Evolutionary conservation across 1,139 yeast species (phyloP).

Genomic region (Pneumocystis jirovecii): DNA sequence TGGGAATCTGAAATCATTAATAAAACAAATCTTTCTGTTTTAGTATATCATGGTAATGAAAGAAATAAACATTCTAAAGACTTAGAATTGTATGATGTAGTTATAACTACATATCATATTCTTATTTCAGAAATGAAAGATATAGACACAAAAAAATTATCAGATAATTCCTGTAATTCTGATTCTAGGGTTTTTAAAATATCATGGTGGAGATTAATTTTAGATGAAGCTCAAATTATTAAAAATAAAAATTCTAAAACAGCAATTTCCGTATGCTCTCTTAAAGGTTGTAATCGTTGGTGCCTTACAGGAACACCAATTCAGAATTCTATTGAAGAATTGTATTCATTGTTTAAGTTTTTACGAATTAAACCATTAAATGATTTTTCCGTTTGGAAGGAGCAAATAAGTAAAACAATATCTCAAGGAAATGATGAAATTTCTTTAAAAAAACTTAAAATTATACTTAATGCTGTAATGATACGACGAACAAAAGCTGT

Average conservation of each 20-base stretch:
- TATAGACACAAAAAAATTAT: slow-evolving; percentile 9
- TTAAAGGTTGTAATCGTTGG: slow-evolving; percentile 48
- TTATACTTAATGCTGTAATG: slow-evolving; percentile 59
- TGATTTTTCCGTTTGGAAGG: slow-evolving; percentile 38
- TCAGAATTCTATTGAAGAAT: slow-evolving; percentile 70
- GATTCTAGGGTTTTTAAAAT: slow-evolving; percentile 32
- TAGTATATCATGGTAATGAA: slow-evolving; percentile 46
- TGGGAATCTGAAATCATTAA: slow-evolving; percentile 57
- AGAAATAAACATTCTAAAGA: slow-evolving; percentile 20
- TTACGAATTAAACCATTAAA: slow-evolving; percentile 41
- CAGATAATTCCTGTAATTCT: slow-evolving; percentile 40
- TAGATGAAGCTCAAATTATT: slow-evolving; percentile 92
- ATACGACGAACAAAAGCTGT: slow-evolving; percentile 65
- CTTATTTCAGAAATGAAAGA: slow-evolving; percentile 25
- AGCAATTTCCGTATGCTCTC: slow-evolving; percentile 56
- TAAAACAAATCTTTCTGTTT: slow-evolving; percentile 32
- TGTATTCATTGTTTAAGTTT: slow-evolving; percentile 63
- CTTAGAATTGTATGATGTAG: slow-evolving; percentile 46
- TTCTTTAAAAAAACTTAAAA: slow-evolving; percentile 53
- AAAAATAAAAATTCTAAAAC: slow-evolving; percentile 69
- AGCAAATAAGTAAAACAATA: slow-evolving; percentile 47
- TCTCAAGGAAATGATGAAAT: slow-evolving; percentile 24
- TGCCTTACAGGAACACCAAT: slow-evolving; percentile 91
- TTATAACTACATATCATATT: slow-evolving; percentile 57
- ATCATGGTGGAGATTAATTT: slow-evolving; percentile 46